phyloP scores from a whole-genome alignment of 2,329 filamentous ascomycete genomes.

The Moelleriella libera region DNA sequence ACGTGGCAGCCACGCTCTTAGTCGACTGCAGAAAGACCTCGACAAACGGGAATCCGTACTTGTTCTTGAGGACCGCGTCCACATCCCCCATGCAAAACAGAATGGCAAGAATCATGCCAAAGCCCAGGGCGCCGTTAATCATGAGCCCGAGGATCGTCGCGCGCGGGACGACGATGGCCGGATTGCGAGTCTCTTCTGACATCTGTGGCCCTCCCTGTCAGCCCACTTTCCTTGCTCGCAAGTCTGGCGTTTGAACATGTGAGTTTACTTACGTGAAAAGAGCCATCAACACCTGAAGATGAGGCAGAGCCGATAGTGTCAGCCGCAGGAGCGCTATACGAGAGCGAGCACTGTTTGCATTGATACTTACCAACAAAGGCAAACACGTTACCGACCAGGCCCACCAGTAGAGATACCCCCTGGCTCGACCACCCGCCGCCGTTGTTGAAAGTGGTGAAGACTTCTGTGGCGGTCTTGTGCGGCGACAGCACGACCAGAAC shows the following conservation, averaged over 20 bases:
- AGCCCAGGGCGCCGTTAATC: slow-evolving; percentile 37
- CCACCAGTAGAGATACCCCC: slow-evolving; percentile 29
- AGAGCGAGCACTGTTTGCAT: not conserved
- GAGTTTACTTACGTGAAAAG: slow-evolving; percentile 3
- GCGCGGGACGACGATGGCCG: slow-evolving; percentile 32
- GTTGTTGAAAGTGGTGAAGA: slow-evolving; percentile 30
- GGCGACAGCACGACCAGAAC: slow-evolving; percentile 16
- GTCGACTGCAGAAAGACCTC: slow-evolving; percentile 40
- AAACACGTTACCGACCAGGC: slow-evolving; percentile 25
- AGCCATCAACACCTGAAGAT: slow-evolving; percentile 1
- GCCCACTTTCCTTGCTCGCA: not conserved
- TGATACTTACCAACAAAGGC: slow-evolving; percentile 13
- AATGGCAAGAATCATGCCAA: slow-evolving; percentile 19
- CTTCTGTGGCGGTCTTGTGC: slow-evolving; percentile 16
- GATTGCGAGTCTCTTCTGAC: slow-evolving; percentile 31
- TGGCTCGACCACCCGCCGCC: slow-evolving; percentile 26
- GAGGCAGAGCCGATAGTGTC: not conserved
- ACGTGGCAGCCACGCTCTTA: slow-evolving; percentile 29
- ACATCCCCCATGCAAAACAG: slow-evolving; percentile 1
- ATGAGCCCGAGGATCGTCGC: slow-evolving; percentile 33
- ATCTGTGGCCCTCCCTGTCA: slow-evolving; percentile 13
- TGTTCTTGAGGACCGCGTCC: slow-evolving; percentile 7
- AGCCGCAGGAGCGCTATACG: not conserved
- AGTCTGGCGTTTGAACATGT: not conserved
- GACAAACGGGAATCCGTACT: slow-evolving; percentile 43